These are phyloP conservation scores for Chrysanthemum lavandulifolium DNA, from an alignment of 129 eudicot genomes.

Conservation along the genomic window DNA sequence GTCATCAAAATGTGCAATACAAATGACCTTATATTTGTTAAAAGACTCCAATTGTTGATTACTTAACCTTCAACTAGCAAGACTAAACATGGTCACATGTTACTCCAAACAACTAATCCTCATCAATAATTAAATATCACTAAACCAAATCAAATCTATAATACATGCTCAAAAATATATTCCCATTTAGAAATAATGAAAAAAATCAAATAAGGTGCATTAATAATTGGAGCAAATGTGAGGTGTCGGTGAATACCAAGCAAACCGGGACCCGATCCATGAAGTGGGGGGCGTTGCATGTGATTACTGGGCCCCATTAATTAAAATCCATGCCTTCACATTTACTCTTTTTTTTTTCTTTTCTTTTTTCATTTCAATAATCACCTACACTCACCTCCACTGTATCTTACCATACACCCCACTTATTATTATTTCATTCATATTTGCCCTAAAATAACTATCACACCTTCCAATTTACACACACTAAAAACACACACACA, in stretches of 20 bases:
- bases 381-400: constrained; percentile 5
- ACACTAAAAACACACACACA: neutral
- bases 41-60: no score
- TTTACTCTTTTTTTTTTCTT: constrained; percentile 22
- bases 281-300: constrained; percentile 37
- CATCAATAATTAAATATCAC: neutral
- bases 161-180: neutral
- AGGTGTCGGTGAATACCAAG: constrained; percentile 32
- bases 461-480: neutral
- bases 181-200: no score
- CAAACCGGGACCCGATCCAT: constrained; percentile 34
- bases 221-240: constrained; percentile 37
- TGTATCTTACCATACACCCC: constrained; percentile 33
- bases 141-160: neutral
- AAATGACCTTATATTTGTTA: no score
- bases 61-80: no score
- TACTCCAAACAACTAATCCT: neutral
- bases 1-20: no score
- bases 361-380: neutral
- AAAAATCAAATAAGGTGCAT: neutral
- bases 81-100: no score
- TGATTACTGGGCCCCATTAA: constrained; percentile 24
- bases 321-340: constrained; percentile 29
- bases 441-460: constrained; percentile 20
- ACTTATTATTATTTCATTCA: neutral